phyloP scores from a whole-genome alignment of 176 grass and related monocot species.

The Oryza meridionalis region DNA sequence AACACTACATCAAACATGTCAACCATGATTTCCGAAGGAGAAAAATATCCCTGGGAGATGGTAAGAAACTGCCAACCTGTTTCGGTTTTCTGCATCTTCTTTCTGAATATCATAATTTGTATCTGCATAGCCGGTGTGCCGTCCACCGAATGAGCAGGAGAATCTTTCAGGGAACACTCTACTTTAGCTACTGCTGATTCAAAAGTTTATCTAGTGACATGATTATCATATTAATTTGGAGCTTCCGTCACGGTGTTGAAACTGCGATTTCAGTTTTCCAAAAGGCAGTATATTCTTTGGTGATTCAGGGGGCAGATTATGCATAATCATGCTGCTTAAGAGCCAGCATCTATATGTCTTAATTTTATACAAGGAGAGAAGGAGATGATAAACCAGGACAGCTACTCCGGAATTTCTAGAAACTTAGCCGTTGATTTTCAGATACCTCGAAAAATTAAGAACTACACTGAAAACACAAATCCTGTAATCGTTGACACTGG shows the following conservation, averaged over 20 bases:
- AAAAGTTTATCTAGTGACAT: constrained; percentile 22
- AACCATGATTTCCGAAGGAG: constrained; percentile 4
- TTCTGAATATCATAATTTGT: constrained; percentile 13
- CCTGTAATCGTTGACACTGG: constrained; percentile 4
- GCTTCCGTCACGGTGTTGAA: neutral
- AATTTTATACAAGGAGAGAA: constrained; percentile 16
- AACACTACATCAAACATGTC: constrained; percentile 8
- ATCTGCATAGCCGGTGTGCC: constrained; percentile 21
- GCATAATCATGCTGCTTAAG: constrained; percentile 30
- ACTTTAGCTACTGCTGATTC: constrained; percentile 45
- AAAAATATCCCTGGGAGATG: neutral
- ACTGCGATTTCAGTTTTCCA: constrained; percentile 8
- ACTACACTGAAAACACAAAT: neutral
- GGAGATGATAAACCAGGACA: neutral
- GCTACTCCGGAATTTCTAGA: constrained; percentile 3
- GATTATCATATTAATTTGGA: constrained; percentile 25
- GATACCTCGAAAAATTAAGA: neutral
- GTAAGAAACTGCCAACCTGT: constrained; percentile 17
- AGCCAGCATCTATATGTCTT: constrained; percentile 20
- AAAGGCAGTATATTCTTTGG: constrained; percentile 44
- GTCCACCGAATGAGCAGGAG: constrained; percentile 20
- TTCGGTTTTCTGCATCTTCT: constrained; percentile 41
- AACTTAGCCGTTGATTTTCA: neutral
- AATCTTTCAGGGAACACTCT: constrained; percentile 31
- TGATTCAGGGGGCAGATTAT: constrained; percentile 37